Percentiles rank a stretch among this genome's conserved stretches.
phyloP scores from a whole-genome alignment of 202 grass and related monocot genomes.

The Tripidium arundinaceum region DNA sequence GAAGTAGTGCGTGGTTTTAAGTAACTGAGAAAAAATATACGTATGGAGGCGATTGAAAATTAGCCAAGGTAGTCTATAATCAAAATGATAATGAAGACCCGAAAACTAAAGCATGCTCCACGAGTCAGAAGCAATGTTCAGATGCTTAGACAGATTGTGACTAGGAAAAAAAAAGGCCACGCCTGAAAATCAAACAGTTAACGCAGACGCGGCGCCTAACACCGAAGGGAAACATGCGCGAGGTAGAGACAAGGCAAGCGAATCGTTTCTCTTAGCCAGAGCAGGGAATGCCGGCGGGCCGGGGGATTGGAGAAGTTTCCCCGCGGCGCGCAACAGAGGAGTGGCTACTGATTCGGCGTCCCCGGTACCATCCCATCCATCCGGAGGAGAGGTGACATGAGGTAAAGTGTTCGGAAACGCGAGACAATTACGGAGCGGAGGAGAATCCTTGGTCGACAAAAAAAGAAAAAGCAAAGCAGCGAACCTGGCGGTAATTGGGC shows the following conservation, averaged over 20 bases:
- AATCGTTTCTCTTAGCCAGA: background rate
- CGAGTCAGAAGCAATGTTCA: background rate
- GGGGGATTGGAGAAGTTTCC: background rate
- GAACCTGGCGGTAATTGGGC: constrained; percentile 94
- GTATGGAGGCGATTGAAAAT: background rate
- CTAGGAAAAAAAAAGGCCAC: background rate
- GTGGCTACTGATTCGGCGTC: background rate
- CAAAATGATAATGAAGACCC: background rate
- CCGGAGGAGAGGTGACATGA: background rate
- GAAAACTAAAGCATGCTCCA: background rate
- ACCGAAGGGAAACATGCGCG: background rate
- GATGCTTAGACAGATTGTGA: background rate
- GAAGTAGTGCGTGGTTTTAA: background rate
- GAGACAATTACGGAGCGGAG: background rate
- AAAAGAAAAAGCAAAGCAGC: background rate
- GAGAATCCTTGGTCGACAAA: background rate
- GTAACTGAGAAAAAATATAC: background rate
- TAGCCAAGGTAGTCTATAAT: background rate
- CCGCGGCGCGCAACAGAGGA: background rate
- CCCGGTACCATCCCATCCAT: background rate
- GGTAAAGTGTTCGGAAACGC: background rate
- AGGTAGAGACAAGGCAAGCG: background rate
- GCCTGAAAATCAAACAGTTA: background rate
- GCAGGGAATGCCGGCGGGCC: background rate
- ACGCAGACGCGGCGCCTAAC: background rate